Evolutionary conservation across 1,284 basidiomycete species (phyloP).

Genomic region (Vanrija humicola): DNA sequence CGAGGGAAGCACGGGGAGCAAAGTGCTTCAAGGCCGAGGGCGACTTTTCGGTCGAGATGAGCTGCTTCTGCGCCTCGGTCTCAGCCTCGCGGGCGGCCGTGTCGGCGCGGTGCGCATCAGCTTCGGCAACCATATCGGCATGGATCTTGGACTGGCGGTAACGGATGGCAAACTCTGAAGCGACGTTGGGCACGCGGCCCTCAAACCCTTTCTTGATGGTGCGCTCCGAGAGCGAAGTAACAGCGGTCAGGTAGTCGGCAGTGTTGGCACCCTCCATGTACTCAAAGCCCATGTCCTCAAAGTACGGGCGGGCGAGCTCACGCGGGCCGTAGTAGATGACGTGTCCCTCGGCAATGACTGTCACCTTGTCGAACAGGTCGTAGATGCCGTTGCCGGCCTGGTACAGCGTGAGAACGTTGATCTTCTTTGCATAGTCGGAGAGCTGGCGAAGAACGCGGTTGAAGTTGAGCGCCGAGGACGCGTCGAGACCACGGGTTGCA

Average conservation of each 20-base stretch:
- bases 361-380: constrained; percentile 55
- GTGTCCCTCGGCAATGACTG: constrained; percentile 69
- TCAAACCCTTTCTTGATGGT: constrained; percentile 53
- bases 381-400: constrained; percentile 50
- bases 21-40: neutral
- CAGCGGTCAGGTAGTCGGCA: constrained; percentile 58
- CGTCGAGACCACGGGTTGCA: constrained; percentile 75
- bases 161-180: constrained; percentile 56
- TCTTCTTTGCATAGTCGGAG: constrained; percentile 2
- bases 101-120: constrained; percentile 25
- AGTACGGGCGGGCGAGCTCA: constrained; percentile 67
- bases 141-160: constrained; percentile 28
- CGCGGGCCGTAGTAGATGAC: constrained; percentile 76
- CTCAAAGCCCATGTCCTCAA: constrained; percentile 70
- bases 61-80: constrained; percentile 20
- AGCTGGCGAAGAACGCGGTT: constrained; percentile 2
- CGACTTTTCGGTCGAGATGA: constrained; percentile 26
- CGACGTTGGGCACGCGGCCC: constrained; percentile 55
- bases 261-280: constrained; percentile 38
- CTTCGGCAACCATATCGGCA: constrained; percentile 25
- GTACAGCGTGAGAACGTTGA: constrained; percentile 13
- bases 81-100: constrained; percentile 7
- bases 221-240: constrained; percentile 60
- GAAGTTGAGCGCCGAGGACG: constrained; percentile 62
- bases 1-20: constrained; percentile 21